Base-by-base conservation (phyloP, 257 asterid species). In the Dorcoceras hygrometricum region DNA sequence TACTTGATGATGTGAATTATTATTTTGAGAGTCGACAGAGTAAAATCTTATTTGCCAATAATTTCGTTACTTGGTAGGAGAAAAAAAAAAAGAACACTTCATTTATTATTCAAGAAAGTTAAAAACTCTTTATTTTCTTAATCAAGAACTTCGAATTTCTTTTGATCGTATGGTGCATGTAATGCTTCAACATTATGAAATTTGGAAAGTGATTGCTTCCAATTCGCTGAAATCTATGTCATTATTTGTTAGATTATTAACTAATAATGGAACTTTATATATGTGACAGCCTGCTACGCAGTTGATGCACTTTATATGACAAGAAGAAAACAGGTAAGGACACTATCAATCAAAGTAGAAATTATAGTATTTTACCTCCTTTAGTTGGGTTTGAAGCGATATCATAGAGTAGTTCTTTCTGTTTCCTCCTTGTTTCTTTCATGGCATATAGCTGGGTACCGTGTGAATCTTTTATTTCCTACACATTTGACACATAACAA, bases 351-450 rank as follows among this genome's bases (percentile, higher is more conserved):
- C 43, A 34, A 64, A 61, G 18, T 5, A 34, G 53, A 23, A 36
- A 23, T 32, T 24, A 25, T 27, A 24, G 62, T 48, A 16, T 65
- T 22, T 39, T 83, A 91, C 98, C 96, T 91, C 95, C 71, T 80
- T 80, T 59, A 89, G 89, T 91, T 6, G 96, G 68, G 89, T 85
- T 68, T 91, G 98, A 55, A 85, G 94, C 77, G 88, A 71, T 81
- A 84, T 82, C 67, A 23, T 84, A 9, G 89, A 90, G 65, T 78
- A 75, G 74, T 79, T 78, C 70, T 57, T 78, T 72, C 80, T 82
- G 63, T 67, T 56, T 2, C 34, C 80, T 82, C 86, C 24, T 80
- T 65, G 73, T 88, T 65, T 81, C 81, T 72, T 84, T 86, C 63
- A 86, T 80, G 71, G 84, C 77, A 12, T 90, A 88, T 55, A 86